A percentile compares a stretch with the other conserved stretches of the same genome.
phyloP scores from a whole-genome alignment of 2,329 filamentous ascomycete species.

The Cyanodermella asteris region DNA sequence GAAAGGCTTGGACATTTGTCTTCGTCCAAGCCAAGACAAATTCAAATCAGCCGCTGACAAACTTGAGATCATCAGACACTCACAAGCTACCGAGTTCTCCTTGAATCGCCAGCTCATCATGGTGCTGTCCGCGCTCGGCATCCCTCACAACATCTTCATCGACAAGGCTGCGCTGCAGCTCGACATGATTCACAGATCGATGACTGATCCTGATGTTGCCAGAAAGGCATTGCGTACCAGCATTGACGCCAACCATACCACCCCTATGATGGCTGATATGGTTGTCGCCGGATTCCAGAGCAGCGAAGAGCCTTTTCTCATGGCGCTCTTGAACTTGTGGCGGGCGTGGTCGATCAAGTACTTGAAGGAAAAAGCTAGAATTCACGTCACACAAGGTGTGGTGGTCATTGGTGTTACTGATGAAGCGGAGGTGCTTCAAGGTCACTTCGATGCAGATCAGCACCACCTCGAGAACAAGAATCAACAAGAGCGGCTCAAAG shows the following conservation, averaged over 20 bases:
- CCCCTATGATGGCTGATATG: conserved; percentile 51
- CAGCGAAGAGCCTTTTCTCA: conserved; percentile 56
- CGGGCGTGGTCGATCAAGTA: conserved; percentile 71
- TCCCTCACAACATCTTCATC: conserved; percentile 44
- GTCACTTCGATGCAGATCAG: conserved; percentile 37
- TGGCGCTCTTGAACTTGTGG: conserved; percentile 65
- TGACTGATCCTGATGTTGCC: conserved; percentile 42
- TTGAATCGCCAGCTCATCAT: conserved; percentile 80
- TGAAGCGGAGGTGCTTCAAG: conserved; percentile 54
- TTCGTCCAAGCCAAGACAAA: conserved; percentile 73
- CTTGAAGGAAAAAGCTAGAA: conserved; percentile 79
- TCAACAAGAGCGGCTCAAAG: conserved; percentile 22
- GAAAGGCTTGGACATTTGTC: conserved; percentile 45
- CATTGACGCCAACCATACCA: conserved; percentile 70
- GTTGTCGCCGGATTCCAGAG: conserved; percentile 61
- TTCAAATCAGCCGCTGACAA: conserved; percentile 50
- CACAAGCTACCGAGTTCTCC: conserved; percentile 52
- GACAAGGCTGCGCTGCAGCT: conserved; percentile 47
- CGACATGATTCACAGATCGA: conserved; percentile 43
- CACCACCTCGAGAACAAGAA: conserved; percentile 12
- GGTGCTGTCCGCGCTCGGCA: conserved; percentile 59
- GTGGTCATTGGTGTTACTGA: conserved; percentile 79
- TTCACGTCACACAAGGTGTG: conserved; percentile 60
- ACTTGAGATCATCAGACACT: conserved; percentile 69
- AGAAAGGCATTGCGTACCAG: conserved; percentile 47